Conservation (phyloP, 2,329 filamentous ascomycete genomes). For the Fulvia fulva region DNA sequence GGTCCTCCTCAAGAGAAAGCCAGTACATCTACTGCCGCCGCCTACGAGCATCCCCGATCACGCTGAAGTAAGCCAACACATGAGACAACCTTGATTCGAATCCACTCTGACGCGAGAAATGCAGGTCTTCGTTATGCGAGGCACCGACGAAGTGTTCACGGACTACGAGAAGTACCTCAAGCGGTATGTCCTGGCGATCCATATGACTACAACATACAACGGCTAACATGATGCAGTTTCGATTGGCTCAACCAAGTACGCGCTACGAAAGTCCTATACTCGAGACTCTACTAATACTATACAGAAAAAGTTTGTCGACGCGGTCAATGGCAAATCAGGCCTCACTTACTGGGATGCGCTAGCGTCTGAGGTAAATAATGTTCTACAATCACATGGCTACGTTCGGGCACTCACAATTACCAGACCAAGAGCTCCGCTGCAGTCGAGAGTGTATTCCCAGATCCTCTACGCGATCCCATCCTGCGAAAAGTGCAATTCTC, state of each 20-base stretch:
- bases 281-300: constrained; percentile 14
- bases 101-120: constrained; percentile 26
- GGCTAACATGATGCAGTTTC: constrained; percentile 53
- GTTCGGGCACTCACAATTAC: constrained; percentile 18
- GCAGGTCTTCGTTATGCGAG: constrained; percentile 86
- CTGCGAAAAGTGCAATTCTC: constrained; percentile 89
- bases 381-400: constrained; percentile 10
- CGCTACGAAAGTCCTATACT: background rate
- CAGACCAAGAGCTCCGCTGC: constrained; percentile 68
- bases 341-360: constrained; percentile 90
- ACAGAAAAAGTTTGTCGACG: constrained; percentile 85
- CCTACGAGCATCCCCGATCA: constrained; percentile 75
- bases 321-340: constrained; percentile 89
- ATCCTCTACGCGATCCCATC: constrained; percentile 84
- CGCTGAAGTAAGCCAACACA: constrained; percentile 63
- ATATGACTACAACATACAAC: background rate
- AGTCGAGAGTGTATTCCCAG: constrained; percentile 87
- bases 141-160: constrained; percentile 85
- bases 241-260: constrained; percentile 89
- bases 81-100: background rate
- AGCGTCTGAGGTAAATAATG: constrained; percentile 34
- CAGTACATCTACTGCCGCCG: constrained; percentile 73
- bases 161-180: constrained; percentile 84
- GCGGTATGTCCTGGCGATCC: constrained; percentile 57
- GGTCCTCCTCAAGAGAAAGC: constrained; percentile 96